A percentile compares a stretch with the other conserved stretches of the same genome.
These are phyloP conservation scores for Apostasia shenzhenica DNA, from an alignment of 106 monocot genomes.

Conservation along the genomic window DNA sequence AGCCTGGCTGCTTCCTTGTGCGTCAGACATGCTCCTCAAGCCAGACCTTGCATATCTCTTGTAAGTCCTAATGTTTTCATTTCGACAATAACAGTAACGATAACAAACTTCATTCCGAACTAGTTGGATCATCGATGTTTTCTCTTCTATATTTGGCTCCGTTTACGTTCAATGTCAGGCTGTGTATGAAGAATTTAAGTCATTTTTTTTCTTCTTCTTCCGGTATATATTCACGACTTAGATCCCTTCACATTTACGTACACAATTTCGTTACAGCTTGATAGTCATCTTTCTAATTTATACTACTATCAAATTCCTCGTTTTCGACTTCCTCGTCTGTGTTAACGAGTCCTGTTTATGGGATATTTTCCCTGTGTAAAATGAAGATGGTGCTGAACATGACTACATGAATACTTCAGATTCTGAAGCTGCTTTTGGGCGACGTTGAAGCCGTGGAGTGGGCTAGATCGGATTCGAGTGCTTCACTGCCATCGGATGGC, in stretches of 20 bases:
- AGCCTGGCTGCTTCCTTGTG: constrained; percentile 74
- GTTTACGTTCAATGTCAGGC: background rate
- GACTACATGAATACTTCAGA: constrained; percentile 18
- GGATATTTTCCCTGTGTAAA: background rate
- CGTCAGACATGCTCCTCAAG: constrained; percentile 40
- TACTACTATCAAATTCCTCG: background rate
- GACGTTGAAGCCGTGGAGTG: constrained; percentile 37
- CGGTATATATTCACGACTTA: no score
- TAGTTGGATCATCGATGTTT: background rate
- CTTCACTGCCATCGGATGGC: constrained; percentile 26
- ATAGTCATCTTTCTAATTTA: background rate
- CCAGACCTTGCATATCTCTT: constrained; percentile 45
- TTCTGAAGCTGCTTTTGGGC: constrained; percentile 65
- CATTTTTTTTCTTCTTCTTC: background rate
- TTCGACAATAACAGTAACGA: background rate
- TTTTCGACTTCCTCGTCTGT: background rate
- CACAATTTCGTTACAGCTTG: no score
- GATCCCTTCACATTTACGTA: no score
- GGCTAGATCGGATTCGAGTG: constrained; percentile 37
- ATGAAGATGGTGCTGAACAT: background rate
- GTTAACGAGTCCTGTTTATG: background rate
- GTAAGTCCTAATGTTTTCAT: constrained; percentile 31
- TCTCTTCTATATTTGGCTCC: background rate
- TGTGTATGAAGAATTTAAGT: background rate
- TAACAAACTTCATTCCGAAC: background rate